These are phyloP conservation scores for Tolypocladium tundrense DNA, from an alignment of 2,329 filamentous ascomycete genomes.

Conservation along the genomic window DNA sequence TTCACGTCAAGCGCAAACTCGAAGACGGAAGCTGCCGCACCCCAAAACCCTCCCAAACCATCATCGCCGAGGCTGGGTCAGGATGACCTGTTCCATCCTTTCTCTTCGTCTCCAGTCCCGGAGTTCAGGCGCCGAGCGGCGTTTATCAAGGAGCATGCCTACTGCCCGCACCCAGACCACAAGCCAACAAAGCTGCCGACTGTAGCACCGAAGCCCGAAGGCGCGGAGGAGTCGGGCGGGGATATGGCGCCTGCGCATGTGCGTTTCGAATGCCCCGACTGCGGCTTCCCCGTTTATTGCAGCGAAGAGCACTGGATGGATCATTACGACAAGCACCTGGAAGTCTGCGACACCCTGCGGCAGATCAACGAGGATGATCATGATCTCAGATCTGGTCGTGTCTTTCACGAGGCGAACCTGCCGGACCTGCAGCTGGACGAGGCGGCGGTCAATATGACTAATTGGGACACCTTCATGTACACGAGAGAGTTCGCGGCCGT, in stretches of 20 bases:
- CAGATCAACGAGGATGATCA: conserved; percentile 99
- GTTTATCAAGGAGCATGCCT: conserved; percentile 86
- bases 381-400: conserved; percentile 78
- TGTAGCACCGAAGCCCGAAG: conserved; percentile 54
- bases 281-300: conserved; percentile 87
- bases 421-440: conserved; percentile 85
- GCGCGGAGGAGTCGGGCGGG: conserved; percentile 43
- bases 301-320: conserved; percentile 92
- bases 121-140: conserved; percentile 80
- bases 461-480: conserved; percentile 96
- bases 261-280: conserved; percentile 91
- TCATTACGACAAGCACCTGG: conserved; percentile 84
- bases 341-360: conserved; percentile 82
- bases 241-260: conserved; percentile 67
- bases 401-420: conserved; percentile 91
- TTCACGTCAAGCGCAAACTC: conserved; percentile 19
- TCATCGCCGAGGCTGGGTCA: conserved; percentile 39
- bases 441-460: conserved; percentile 90
- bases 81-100: conserved; percentile 88
- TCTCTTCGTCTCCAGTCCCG: conserved; percentile 78
- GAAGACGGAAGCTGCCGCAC: conserved; percentile 16
- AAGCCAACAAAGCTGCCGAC: conserved; percentile 60
- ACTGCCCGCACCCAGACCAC: conserved; percentile 86
- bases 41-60: conserved; percentile 10
- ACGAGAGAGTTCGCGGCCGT: conserved; percentile 85